Percentiles rank a stretch among this genome's conserved stretches.
These are phyloP conservation scores for Vitis vinifera DNA, from an alignment of 164 flowering plant genomes.

Conservation along the genomic window ASM3070453v1 NC_081819.1:21446001-21446500, in stretches of 20 bases:
- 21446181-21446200: not conserved
- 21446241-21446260: not conserved
- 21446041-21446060: conserved; percentile 58
- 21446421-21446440: conserved; percentile 44
- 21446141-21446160: not conserved
- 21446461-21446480: conserved; percentile 16
- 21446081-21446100: conserved; percentile 44
- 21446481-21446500: conserved; percentile 20
- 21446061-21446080: conserved; percentile 53
- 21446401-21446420: conserved; percentile 24
- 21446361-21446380: conserved; percentile 8
- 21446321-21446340: conserved; percentile 31
- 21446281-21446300: conserved; percentile 19
- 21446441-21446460: conserved; percentile 25
- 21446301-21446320: conserved; percentile 19
- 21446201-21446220: not conserved
- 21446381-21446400: conserved; percentile 18
- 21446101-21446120: conserved; percentile 47
- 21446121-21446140: conserved; percentile 34
- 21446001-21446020: conserved; percentile 53
- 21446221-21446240: conserved; percentile 6
- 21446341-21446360: conserved; percentile 10
- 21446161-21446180: not conserved
- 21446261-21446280: conserved; percentile 16
- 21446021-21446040: conserved; percentile 48